phyloP scores from a whole-genome alignment of 139 green algal genomes.

The Yamagishiella unicocca region DNA sequence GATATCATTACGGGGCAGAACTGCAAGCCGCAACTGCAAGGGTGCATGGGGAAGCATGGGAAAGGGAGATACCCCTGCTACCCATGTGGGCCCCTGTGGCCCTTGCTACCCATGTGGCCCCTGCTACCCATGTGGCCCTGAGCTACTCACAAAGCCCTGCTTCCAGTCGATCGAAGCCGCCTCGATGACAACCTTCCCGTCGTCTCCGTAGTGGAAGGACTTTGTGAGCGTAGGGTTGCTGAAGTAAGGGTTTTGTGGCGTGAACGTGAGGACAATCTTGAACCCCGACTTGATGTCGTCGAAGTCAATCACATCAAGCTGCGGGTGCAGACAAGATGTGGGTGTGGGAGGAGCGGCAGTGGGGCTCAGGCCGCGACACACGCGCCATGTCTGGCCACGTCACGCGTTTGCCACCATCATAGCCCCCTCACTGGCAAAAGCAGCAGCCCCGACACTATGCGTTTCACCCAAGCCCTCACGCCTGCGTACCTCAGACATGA shows the following conservation, averaged over 20 bases:
- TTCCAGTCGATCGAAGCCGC: slow-evolving; percentile 57
- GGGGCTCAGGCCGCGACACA: too few species aligned
- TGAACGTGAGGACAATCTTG: slow-evolving; percentile 71
- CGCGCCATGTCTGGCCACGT: too few species aligned
- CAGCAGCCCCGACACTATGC: too few species aligned
- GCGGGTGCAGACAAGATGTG: too few species aligned
- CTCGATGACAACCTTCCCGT: slow-evolving; percentile 57
- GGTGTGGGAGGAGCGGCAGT: too few species aligned
- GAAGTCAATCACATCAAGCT: slow-evolving; percentile 74
- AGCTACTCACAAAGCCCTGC: slow-evolving; percentile 40
- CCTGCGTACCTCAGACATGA: slow-evolving; percentile 58
- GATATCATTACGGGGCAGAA: background rate
- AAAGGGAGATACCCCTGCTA: background rate
- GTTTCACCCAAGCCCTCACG: too few species aligned
- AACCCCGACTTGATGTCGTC: slow-evolving; percentile 83
- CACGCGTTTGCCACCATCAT: too few species aligned
- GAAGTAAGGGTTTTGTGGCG: slow-evolving; percentile 72
- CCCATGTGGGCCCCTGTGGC: too few species aligned
- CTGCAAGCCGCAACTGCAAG: background rate
- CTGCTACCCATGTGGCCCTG: too few species aligned
- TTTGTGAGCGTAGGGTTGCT: slow-evolving; percentile 61
- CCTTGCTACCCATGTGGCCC: too few species aligned
- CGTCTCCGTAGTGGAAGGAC: slow-evolving; percentile 61
- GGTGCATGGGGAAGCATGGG: background rate
- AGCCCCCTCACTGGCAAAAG: too few species aligned